Base-by-base conservation (phyloP, 2,329 filamentous ascomycete species). In the Volutella citrinella region DNA sequence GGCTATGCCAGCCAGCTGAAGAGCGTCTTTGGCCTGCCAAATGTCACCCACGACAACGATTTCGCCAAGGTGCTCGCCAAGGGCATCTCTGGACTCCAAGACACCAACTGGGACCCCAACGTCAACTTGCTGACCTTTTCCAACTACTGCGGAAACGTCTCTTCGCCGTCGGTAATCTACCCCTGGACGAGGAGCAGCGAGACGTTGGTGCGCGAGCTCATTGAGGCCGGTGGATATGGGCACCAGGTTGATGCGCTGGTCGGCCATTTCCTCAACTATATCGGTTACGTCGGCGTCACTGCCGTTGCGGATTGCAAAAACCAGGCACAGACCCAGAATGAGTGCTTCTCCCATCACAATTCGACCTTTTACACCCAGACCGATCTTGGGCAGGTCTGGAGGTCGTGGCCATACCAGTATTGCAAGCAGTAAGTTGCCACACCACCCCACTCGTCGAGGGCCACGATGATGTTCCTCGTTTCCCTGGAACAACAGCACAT, bases 81-180 rank as follows among this genome's bases (percentile, higher is more conserved):
- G 2, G 69, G 66, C 7, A 69, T 75, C 15, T 43, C 43, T 6
- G 60, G 52, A 3, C 54, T 78, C 23, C 74, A 78, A 48, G 54
- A 50, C 13, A 63, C 64, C 10, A 76, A 76, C 47, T 79, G 75
- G 75, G 71, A 78, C 40, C 73, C 73, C 0, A 57, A 61, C 1
- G 41, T 62, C 21, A 69, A 68, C 37, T 52, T 37, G 16, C 53
- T 63, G 6, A 39, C 38, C 1, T 73, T 74, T 34, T 70, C 64
- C 17, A 38, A 51, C 5, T 78, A 75, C 51, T 78, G 74, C 46
- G 59, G 56, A 12, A 66, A 64, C 29, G 48, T 77, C 12, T 69
- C 68, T 11, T 64, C 66, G 0, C 51, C 61, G 4, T 34, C 39
- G 1, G 41, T 68, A 3, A 51, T 75, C 3, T 74, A 70, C 36